These are phyloP conservation scores for Theileria annulata DNA, from an alignment of 169 alveolate species.

Conservation along the genomic window DNA sequence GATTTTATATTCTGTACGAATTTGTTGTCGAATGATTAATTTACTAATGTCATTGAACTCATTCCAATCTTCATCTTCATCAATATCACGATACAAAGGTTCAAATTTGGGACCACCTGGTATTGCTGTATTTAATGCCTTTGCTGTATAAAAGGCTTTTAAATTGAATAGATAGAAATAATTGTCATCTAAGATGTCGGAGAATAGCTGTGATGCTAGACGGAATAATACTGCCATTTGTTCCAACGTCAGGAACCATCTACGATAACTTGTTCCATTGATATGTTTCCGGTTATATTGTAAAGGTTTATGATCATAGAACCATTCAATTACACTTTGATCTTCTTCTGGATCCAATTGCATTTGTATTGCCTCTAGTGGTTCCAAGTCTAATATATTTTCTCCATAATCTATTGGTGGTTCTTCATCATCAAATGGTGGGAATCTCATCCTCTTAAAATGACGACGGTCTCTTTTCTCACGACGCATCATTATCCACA, in stretches of 20 bases:
- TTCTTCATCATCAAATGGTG: slow-evolving; percentile 99
- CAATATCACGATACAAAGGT: slow-evolving; percentile 97
- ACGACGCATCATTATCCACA: slow-evolving; percentile 99
- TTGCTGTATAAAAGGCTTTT: slow-evolving; percentile 97
- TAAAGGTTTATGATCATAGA: slow-evolving; percentile 87
- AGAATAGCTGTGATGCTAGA: slow-evolving; percentile 94
- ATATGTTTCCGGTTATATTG: slow-evolving; percentile 70
- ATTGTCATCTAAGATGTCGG: slow-evolving; percentile 95
- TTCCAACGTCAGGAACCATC: slow-evolving; percentile 93
- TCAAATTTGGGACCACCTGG: slow-evolving; percentile 99
- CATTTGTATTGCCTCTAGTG: slow-evolving; percentile 98
- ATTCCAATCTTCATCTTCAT: slow-evolving; percentile 99
- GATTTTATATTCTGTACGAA: slow-evolving; percentile 98
- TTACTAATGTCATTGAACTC: slow-evolving; percentile 99
- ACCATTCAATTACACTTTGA: slow-evolving; percentile 97
- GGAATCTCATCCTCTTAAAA: slow-evolving; percentile 99
- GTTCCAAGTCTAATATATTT: slow-evolving; percentile 97
- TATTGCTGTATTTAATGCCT: slow-evolving; percentile 99
- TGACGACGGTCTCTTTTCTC: slow-evolving; percentile 99
- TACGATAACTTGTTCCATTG: slow-evolving; percentile 89
- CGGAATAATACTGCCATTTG: slow-evolving; percentile 98
- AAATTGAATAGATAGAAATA: slow-evolving; percentile 96
- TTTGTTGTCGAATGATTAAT: slow-evolving; percentile 93
- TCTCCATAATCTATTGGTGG: slow-evolving; percentile 99
- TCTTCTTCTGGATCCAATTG: slow-evolving; percentile 98